phyloP scores from a whole-genome alignment of 257 asterid genomes.

The Striga asiatica region DNA sequence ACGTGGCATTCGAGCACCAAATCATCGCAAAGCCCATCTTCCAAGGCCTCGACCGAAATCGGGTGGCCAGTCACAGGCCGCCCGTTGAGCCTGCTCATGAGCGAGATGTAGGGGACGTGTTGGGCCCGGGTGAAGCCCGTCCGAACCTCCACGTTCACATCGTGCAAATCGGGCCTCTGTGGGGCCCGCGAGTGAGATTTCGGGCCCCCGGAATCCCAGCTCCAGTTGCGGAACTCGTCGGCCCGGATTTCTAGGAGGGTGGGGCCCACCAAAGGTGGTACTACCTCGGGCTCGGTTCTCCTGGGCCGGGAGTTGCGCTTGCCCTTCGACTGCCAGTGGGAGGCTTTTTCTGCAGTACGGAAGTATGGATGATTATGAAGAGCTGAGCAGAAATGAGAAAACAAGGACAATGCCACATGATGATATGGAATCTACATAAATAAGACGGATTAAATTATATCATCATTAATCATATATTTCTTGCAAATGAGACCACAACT shows the following conservation, averaged over 20 bases:
- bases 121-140: slow-evolving; percentile 48
- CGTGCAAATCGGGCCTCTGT: slow-evolving; percentile 47
- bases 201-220: slow-evolving; percentile 22
- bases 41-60: slow-evolving; percentile 46
- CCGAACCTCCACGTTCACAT: slow-evolving; percentile 54
- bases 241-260: slow-evolving; percentile 29
- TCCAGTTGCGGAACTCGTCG: slow-evolving; percentile 47
- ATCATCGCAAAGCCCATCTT: slow-evolving; percentile 26
- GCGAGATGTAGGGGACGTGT: slow-evolving; percentile 66
- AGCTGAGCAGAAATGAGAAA: too few relatives aligned
- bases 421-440: too few relatives aligned
- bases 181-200: slow-evolving; percentile 26
- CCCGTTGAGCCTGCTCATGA: slow-evolving; percentile 58
- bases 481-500: too few relatives aligned
- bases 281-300: slow-evolving; percentile 35
- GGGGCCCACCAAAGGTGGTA: slow-evolving; percentile 19
- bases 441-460: too few relatives aligned
- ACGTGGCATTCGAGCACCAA: slow-evolving; percentile 20
- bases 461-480: too few relatives aligned
- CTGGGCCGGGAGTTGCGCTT: slow-evolving; percentile 63
- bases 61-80: slow-evolving; percentile 80
- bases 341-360: slow-evolving; percentile 42
- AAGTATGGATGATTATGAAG: slow-evolving; percentile 15
- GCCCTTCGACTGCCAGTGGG: slow-evolving; percentile 76
- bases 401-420: too few relatives aligned